Base-by-base conservation (phyloP, 2,329 filamentous ascomycete genomes). In the Calonectria henricotiae region DNA sequence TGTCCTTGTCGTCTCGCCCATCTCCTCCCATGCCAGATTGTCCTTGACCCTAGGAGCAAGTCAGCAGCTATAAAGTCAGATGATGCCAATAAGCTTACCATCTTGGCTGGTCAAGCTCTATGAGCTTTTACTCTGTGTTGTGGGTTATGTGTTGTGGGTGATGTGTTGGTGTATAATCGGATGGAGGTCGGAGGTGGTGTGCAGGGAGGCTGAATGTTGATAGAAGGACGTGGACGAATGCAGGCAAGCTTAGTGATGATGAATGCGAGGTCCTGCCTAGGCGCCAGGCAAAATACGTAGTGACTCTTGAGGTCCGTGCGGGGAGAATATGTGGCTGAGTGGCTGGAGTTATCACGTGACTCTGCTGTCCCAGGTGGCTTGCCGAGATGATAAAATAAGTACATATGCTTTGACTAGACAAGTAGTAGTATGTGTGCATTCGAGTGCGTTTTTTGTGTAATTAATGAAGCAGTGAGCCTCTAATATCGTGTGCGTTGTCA, bases 1-100 rank as follows among this genome's bases (percentile, higher is more conserved):
- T 98, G 80, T 97, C 95, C 86, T 95, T 95, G 17, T 94, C 93
- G 78, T 96, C 92, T 74, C 92, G 93, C 75, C 92, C 92, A 81
- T 96, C 94, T 72, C 91, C 91, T 79, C 94, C 94, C 86, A 97
- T 93, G 81, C 94, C 94, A 82, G 95, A 98, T 83, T 97, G 93
- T 77, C 92, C 92, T 85, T 94, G 92, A 88, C 93, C 93, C 93
- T 95, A 54, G 32, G 68, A 71, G 32, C 69, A 65, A 11, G 71
- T 79, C 62, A 79, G 67, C 64, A 71, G 55, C 43, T 75, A 67
- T n/a, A 17, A 13, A 43, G 13, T 15, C 13, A 15, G 30, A 27
- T 32, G 5, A 44, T 54, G 23, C 20, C 51, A 6, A 37, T 49
- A 39, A 77, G 74, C 80, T 75, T 66, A 83, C 82, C 82, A 83